Conservation (phyloP, 306 rosid genomes). For the Erythrophleum fordii region DNA sequence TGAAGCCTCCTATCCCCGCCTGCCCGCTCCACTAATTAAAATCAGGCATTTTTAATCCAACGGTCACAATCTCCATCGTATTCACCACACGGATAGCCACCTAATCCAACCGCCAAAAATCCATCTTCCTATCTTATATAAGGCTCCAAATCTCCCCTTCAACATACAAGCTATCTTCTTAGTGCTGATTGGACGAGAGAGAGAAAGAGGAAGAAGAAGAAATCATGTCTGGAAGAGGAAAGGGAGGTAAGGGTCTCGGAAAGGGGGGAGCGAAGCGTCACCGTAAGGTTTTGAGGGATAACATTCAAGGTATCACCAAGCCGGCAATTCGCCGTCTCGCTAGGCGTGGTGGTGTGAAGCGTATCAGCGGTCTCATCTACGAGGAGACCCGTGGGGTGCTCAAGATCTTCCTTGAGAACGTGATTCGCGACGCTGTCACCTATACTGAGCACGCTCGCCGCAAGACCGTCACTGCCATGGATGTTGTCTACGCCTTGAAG, state of each 20-base stretch:
- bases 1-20: slow-evolving; percentile 17
- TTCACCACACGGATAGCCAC: slow-evolving; percentile 26
- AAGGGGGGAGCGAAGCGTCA: slow-evolving; percentile 75
- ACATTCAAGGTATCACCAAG: slow-evolving; percentile 67
- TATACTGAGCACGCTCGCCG: slow-evolving; percentile 72
- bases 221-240: slow-evolving; percentile 72
- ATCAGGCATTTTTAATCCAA: slow-evolving; percentile 33
- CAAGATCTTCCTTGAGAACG: slow-evolving; percentile 63
- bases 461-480: slow-evolving; percentile 68
- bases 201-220: not conserved
- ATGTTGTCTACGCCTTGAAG: slow-evolving; percentile 64
- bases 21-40: slow-evolving; percentile 38
- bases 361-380: slow-evolving; percentile 64
- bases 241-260: slow-evolving; percentile 65
- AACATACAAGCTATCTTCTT: too few relatives aligned
- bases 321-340: slow-evolving; percentile 68
- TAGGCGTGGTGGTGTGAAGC: slow-evolving; percentile 61
- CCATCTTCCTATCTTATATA: not conserved
- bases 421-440: slow-evolving; percentile 62
- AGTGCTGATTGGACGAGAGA: too few relatives aligned
- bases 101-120: slow-evolving; percentile 33
- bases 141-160: not conserved
- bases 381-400: slow-evolving; percentile 67
- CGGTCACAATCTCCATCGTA: not conserved
- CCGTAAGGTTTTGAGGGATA: slow-evolving; percentile 67